phyloP scores from a whole-genome alignment of 148 eudicot genomes.

The Cornus controversa region DNA sequence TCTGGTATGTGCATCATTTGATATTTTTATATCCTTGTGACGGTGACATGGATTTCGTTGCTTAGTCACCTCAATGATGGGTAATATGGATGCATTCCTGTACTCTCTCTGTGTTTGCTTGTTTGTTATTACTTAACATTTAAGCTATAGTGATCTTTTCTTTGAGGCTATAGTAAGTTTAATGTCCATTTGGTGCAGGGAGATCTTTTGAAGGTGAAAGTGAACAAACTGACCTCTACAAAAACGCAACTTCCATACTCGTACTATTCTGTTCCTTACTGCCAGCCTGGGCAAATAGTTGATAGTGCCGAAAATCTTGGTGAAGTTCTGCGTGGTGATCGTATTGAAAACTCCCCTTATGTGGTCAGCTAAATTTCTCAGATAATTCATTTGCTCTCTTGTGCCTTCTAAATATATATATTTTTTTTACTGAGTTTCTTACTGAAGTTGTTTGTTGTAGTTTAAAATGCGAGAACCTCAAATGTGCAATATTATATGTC shows the following conservation, averaged over 20 bases:
- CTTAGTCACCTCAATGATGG: no score
- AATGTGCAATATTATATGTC: constrained; percentile 43
- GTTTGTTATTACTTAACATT: no score
- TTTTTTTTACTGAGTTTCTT: neutral
- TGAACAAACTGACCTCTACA: constrained; percentile 46
- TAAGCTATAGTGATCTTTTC: neutral
- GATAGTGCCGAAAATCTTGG: constrained; percentile 59
- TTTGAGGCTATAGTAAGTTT: neutral
- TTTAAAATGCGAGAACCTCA: constrained; percentile 40
- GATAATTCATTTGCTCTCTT: neutral
- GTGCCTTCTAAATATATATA: neutral
- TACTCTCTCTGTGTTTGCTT: no score
- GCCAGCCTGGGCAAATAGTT: constrained; percentile 36
- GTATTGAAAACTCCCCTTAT: constrained; percentile 53
- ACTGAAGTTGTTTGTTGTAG: constrained; percentile 22
- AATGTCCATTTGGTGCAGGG: constrained; percentile 28
- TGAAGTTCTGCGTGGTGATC: constrained; percentile 56
- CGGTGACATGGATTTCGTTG: no score
- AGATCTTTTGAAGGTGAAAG: constrained; percentile 48
- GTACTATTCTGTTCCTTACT: constrained; percentile 45
- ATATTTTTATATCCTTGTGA: no score
- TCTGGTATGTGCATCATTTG: no score
- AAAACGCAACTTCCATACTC: constrained; percentile 56
- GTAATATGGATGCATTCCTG: no score
- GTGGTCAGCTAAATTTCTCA: constrained; percentile 21